Evolutionary conservation across 2,329 filamentous ascomycete species (phyloP).

Genomic region (Botrytis galanthina): DNA sequence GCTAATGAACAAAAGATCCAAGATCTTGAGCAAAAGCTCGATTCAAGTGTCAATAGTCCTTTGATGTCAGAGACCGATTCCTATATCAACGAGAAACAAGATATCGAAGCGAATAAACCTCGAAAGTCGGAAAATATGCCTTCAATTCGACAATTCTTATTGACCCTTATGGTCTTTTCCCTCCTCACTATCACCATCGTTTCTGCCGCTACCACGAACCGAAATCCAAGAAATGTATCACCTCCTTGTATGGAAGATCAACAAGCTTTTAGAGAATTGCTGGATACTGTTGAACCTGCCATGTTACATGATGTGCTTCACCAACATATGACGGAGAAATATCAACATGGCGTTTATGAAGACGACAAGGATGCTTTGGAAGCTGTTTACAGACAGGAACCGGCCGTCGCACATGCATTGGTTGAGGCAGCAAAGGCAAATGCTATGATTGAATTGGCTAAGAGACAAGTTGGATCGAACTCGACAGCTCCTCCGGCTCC

Average conservation of each 20-base stretch:
- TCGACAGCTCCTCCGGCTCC: constrained; percentile 14
- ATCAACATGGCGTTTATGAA: constrained; percentile 66
- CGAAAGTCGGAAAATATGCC: constrained; percentile 40
- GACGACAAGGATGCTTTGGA: constrained; percentile 63
- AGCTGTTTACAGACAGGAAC: constrained; percentile 59
- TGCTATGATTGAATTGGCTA: constrained; percentile 47
- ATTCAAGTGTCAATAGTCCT: background rate
- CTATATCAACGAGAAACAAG: constrained; percentile 19
- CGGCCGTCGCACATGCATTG: constrained; percentile 60
- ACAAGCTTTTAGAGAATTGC: constrained; percentile 51
- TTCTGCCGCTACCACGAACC: constrained; percentile 36
- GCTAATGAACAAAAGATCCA: constrained; percentile 27
- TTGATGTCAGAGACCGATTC: constrained; percentile 3
- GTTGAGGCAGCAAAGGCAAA: constrained; percentile 53
- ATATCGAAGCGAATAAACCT: constrained; percentile 15
- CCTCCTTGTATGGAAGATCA: constrained; percentile 27
- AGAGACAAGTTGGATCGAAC: constrained; percentile 48
- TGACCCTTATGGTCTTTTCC: constrained; percentile 38
- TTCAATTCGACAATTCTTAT: constrained; percentile 41
- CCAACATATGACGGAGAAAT: constrained; percentile 59
- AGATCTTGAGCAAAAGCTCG: constrained; percentile 22
- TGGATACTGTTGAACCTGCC: constrained; percentile 56
- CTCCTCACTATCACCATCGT: constrained; percentile 41
- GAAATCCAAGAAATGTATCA: constrained; percentile 17
- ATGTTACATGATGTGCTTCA: constrained; percentile 67